phyloP scores from a whole-genome alignment of 768 basidiomycete genomes.

The Pleurotus sapidus region DNA sequence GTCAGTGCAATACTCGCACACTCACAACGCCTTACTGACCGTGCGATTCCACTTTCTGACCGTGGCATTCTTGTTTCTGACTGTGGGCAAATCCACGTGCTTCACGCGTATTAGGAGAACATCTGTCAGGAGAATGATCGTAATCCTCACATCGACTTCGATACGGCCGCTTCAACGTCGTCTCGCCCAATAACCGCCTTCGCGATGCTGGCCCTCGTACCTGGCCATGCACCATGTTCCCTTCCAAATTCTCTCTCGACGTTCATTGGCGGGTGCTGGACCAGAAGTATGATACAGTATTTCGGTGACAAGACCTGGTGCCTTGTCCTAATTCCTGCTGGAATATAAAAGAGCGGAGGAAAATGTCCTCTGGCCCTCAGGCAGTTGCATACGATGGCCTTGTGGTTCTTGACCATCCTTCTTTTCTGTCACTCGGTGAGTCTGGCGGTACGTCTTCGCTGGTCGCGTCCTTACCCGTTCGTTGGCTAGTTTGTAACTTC shows the following conservation, averaged over 20 bases:
- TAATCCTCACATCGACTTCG: neutral
- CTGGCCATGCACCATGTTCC: conserved; percentile 5
- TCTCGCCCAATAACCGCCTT: neutral
- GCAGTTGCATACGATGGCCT: neutral
- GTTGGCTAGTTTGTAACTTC: conserved; percentile 1
- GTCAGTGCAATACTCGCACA: no score
- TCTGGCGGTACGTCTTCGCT: neutral
- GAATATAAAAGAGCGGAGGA: neutral
- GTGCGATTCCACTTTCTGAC: no score
- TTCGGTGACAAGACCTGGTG: neutral
- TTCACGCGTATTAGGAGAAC: no score
- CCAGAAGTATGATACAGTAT: neutral
- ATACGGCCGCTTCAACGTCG: neutral
- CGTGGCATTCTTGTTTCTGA: no score
- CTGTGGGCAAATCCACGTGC: no score
- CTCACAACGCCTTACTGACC: no score
- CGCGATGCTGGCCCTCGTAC: neutral
- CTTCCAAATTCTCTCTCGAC: neutral
- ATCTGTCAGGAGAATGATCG: conserved; percentile 4
- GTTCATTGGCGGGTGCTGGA: neutral
- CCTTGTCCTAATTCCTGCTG: neutral
- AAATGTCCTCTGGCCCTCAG: neutral
- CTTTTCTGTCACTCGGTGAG: neutral
- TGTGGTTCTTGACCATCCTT: neutral
- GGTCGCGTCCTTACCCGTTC: neutral